Evolutionary conservation across 768 basidiomycete genomes (phyloP).

Genomic region (Leccinum obscurum): DNA sequence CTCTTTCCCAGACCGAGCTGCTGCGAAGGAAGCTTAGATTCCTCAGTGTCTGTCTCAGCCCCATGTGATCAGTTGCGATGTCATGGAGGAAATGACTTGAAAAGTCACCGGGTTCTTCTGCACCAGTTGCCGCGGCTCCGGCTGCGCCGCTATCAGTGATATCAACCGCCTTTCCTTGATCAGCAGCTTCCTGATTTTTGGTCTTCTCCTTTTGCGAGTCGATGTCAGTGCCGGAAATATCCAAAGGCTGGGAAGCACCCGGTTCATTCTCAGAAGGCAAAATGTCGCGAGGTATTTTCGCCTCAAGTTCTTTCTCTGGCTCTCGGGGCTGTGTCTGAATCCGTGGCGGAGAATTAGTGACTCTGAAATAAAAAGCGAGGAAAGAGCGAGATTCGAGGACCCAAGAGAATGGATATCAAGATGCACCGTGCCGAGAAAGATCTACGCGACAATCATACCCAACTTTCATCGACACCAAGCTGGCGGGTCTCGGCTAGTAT

Average conservation of each 20-base stretch:
- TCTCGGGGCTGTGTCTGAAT: constrained; percentile 6
- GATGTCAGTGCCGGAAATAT: not conserved
- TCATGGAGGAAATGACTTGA: not conserved
- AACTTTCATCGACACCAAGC: not conserved
- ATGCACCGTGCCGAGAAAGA: not conserved
- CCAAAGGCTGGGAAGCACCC: not conserved
- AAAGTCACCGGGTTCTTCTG: constrained; percentile 7
- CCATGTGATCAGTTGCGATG: not conserved
- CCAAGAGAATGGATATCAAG: not conserved
- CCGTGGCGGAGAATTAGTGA: constrained; percentile 8
- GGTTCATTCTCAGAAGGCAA: not conserved
- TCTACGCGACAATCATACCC: not conserved
- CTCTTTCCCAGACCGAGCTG: not conserved
- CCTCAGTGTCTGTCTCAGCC: not conserved
- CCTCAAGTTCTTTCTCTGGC: not conserved
- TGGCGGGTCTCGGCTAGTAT: not conserved
- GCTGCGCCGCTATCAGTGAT: not conserved
- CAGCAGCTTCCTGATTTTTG: not conserved
- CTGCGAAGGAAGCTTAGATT: not conserved
- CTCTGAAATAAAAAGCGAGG: not conserved
- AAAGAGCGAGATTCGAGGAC: not conserved
- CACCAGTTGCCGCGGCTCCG: not conserved
- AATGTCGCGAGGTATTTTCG: constrained; percentile 1
- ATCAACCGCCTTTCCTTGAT: not conserved
- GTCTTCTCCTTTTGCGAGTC: constrained; percentile 5